Base-by-base conservation (phyloP, 495 filamentous ascomycete species). In the Penicillium cosmopolitanum region DNA sequence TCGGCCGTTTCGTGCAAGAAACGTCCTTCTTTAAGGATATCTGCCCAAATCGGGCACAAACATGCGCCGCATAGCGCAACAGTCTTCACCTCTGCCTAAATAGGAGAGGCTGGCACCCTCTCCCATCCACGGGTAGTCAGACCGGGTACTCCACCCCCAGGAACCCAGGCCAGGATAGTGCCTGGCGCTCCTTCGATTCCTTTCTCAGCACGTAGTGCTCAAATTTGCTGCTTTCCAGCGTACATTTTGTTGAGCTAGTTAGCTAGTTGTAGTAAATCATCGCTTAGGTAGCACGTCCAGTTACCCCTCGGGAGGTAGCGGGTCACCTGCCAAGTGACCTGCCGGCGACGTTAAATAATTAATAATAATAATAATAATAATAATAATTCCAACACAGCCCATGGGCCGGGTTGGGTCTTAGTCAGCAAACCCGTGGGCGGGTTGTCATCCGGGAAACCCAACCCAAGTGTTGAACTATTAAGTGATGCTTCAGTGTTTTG, bases 1-100 rank as follows among this genome's bases (percentile, higher is more conserved):
- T 23, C 44, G 44, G 44, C 44, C 44, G 44, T 25, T 21, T 47
- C 44, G 44, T 47, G 44, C 44, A 47, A 47, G 38, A 42, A 42
- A 42, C 38, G 38, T 42, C 38, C 38, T 42, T 42, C 38, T 42
- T 42, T 42, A 42, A 42, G 38, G 38, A 42, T 8, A 42, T 42
- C 38, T 42, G 38, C 38, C 38, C 38, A 42, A 42, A 42, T 42
- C 16, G 38, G 38, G 38, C 38, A 42, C 38, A 42, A 42, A 42
- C 38, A 42, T 9, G 38, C 38, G 38, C 38, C 38, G 15, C 15
- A 42, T 42, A 42, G 38, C 38, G 38, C 38, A 42, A 42, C 38
- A 42, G 38, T 42, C 38, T 16, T 42, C 38, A 42, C 38, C 38
- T 42, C 38, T 42, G 38, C 38, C 3, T 42, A 42, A 8, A 42